Base-by-base conservation (phyloP, 257 asterid species). In the Solanum verrucosum region DNA sequence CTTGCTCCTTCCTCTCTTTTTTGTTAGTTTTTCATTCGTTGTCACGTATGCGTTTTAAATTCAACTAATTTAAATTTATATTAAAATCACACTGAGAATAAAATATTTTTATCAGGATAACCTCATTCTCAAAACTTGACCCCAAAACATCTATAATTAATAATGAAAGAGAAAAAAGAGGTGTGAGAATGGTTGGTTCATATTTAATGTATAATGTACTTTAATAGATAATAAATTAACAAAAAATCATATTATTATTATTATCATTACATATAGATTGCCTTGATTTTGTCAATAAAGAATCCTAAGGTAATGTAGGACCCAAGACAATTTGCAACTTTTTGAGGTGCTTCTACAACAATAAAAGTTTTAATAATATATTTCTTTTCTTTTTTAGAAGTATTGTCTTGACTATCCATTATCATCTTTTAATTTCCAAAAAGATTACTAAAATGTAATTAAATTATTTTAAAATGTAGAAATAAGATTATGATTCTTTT, bases 21-120 rank as follows among this genome's bases (percentile, higher is more conserved):
- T 63, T 4, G 7, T 63, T 63, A 4, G 0, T 11, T 65, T 25
- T 10, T 5, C 18, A 1, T 4, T 65, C 3, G 0, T n/a, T n/a
- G 0, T 25, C 8, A 25, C 0, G 4, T 25, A 25, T 65, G 2
- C 1, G 0, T 65, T n/a, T 65, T 5, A 25, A 5, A 11, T 65
- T 10, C 0, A 3, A 65, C 1, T n/a, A 65, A 11, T 65, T 25
- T 65, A 0, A 12, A 65, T 11, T 65, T 25, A 0, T 12, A 0
- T 25, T 13, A 1, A 65, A 65, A 25, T 65, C 0, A 2, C 9
- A 25, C 1, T 5, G 0, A 65, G 1, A 12, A 1, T n/a, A 11
- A 25, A n/a, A n/a, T 10, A 4, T 25, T 3, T 3, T 65, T n/a
- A 65, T 20, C 5, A 25, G 2, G 31, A n/a, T 25, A 25, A 25